Conservation (phyloP, 2,329 filamentous ascomycete species). For the Aspergillus piperis region DNA sequence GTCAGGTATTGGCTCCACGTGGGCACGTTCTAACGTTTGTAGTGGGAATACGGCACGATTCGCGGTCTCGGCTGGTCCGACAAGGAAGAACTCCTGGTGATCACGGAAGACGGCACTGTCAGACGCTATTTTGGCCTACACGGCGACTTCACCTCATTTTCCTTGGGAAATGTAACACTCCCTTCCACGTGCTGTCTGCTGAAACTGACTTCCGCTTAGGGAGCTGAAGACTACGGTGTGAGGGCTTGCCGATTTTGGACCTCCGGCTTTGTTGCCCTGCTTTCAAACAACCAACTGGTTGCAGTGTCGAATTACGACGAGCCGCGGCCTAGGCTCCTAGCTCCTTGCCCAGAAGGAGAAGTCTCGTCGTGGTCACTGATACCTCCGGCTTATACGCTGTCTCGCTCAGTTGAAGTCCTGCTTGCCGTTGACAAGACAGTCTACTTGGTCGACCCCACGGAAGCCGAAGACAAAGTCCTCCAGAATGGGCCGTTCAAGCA, state of each 20-base stretch:
- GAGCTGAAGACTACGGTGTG: constrained; percentile 84
- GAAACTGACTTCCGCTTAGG: constrained; percentile 44
- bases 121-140: constrained; percentile 89
- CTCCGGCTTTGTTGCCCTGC: constrained; percentile 86
- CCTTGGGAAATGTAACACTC: constrained; percentile 68
- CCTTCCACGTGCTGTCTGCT: no score
- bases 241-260: constrained; percentile 89
- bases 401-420: constrained; percentile 88
- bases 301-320: constrained; percentile 88
- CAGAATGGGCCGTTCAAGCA: constrained; percentile 92
- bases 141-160: constrained; percentile 92
- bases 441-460: constrained; percentile 81
- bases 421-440: constrained; percentile 83
- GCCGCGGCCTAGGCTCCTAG: constrained; percentile 81
- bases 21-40: constrained; percentile 8
- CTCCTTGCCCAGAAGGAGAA: constrained; percentile 71
- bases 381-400: constrained; percentile 83
- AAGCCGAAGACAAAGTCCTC: constrained; percentile 86
- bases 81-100: constrained; percentile 85
- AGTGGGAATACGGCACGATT: constrained; percentile 88
- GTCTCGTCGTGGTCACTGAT: constrained; percentile 89
- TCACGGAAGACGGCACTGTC: constrained; percentile 86
- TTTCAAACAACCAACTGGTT: constrained; percentile 83
- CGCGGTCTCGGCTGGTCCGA: constrained; percentile 94
- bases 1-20: constrained; percentile 14